Base-by-base conservation (phyloP, 768 basidiomycete genomes). In the Boletellus sp. region DNA sequence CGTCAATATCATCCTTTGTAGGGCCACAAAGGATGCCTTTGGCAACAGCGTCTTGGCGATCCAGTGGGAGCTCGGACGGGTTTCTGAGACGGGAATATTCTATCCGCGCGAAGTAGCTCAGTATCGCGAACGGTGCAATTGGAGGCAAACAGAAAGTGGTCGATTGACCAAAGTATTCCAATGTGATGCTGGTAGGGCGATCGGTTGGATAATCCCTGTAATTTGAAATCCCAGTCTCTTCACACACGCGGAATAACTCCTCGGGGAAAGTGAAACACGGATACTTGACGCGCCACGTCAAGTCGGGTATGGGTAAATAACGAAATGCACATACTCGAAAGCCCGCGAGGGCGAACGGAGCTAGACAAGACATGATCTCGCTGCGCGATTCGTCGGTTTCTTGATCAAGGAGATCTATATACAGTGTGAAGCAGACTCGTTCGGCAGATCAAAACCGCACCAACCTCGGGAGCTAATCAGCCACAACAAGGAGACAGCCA, bases 401-500 rank as follows among this genome's bases (percentile, higher is more conserved):
- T 31, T 61, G 53, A 49, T 60, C 58, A n/a, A 67, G 62, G 15
- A 15, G 10, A 38, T 51, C 63, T 65, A 20, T 13, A 19, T 13
- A 19, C 1, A 42, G 35, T 7, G 43, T 16, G n/a, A 42, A 53
- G 16, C 37, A 15, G 7, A 26, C 10, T 33, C 42, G 15, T 31
- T 13, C 23, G 20, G 23, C 11, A 19, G 45, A 22, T 20, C 17
- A 8, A 39, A 16, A 31, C 10, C 16, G 42, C 35, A 26, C 11
- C 11, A 34, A 65, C 64, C 54, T 50, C 23, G 50, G 38, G 77
- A 74, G 8, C 70, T 70, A 22, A 73, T 62, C 17, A 75, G 56
- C 81, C 81, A 82, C 39, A 76, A 69, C 16, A 80, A 61, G 8
- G 74, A 70, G 7, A 80, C 58, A 6, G 69, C 80, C 20, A 82